Conservation (phyloP, 2,329 filamentous ascomycete genomes). For the Aspergillus alliaceus region DNA sequence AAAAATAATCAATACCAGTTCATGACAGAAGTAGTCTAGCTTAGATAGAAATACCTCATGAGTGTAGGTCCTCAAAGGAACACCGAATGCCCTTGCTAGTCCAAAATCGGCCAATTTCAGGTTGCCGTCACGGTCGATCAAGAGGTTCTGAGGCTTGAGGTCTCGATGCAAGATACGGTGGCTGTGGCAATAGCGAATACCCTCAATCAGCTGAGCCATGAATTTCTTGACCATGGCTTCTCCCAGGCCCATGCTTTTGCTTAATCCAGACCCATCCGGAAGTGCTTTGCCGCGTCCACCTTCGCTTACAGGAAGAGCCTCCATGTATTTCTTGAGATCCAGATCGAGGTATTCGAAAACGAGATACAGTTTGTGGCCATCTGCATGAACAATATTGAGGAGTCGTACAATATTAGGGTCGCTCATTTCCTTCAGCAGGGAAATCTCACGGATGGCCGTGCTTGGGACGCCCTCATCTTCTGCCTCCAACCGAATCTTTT, state of each 20-base stretch:
- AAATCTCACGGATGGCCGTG: conserved; percentile 92
- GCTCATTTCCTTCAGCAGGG: conserved; percentile 89
- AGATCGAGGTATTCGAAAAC: conserved; percentile 90
- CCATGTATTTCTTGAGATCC: conserved; percentile 96
- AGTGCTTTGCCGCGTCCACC: conserved; percentile 83
- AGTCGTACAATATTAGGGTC: conserved; percentile 87
- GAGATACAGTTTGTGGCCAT: conserved; percentile 91
- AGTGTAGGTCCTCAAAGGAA: conserved; percentile 86
- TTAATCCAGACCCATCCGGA: conserved; percentile 70
- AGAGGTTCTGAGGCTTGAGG: conserved; percentile 84
- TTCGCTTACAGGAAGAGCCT: conserved; percentile 78
- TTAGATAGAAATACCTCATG: conserved; percentile 62
- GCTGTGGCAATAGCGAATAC: conserved; percentile 83
- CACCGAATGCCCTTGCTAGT: conserved; percentile 84
- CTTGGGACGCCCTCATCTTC: conserved; percentile 93
- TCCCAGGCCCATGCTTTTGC: conserved; percentile 69
- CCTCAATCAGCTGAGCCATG: conserved; percentile 83
- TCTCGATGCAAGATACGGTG: conserved; percentile 86
- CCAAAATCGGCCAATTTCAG: conserved; percentile 90
- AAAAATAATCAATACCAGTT: conserved; percentile 12
- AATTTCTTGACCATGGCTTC: conserved; percentile 87
- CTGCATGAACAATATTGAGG: conserved; percentile 89
- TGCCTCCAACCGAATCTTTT: conserved; percentile 93
- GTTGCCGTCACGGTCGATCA: conserved; percentile 84
- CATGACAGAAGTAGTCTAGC: background rate